Base-by-base conservation (phyloP, 306 rosid species). In the Sicyos edulis region DNA sequence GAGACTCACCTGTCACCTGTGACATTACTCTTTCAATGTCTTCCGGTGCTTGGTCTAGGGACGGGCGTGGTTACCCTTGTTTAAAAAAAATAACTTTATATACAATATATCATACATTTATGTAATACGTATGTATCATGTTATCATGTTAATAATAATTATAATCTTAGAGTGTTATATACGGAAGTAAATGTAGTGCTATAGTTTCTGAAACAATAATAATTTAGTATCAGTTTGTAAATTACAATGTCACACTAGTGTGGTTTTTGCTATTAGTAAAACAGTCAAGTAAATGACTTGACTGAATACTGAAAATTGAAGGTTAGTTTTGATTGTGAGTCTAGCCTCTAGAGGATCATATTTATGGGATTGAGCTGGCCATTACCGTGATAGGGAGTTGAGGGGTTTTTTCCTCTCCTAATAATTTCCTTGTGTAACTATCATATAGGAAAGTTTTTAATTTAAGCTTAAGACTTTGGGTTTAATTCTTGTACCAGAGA, bases 211-310 rank as follows among this genome's bases (percentile, higher is more conserved):
- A 55, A 19, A 55, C 29, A 17, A 55, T 55, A 10, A 9, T 22
- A 22, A 24, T 58, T 57, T 22, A 58, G 8, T 58, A 58, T 58
- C 37, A 58, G 2, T 24, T 58, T 55, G 14, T 55, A 55, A 13
- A 55, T 20, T 19, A 55, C 60, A 19, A 54, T 54, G 24, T 54
- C 59, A 17, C 59, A 17, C 59, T 54, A 17, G 59, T 6, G 6
- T 61, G 67, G 68, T 62, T 47, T 61, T 15, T 16, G 15, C 68
- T 45, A 45, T 8, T 2, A 45, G 13, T 62, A 62, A 8, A 62
- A n/a, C 68, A 62, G 68, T 62, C 10, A 62, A 62, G 49, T 62
- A 22, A 63, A 63, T 8, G 24, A 9, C 7, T 63, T 34, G 50
- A 0, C 47, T 37, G 69, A 63, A 37, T 37, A 37, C 2, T 19